These are phyloP conservation scores for Papiliotrema nemorosa DNA, from an alignment of 1,284 basidiomycete species.

Conservation along the genomic window DNA sequence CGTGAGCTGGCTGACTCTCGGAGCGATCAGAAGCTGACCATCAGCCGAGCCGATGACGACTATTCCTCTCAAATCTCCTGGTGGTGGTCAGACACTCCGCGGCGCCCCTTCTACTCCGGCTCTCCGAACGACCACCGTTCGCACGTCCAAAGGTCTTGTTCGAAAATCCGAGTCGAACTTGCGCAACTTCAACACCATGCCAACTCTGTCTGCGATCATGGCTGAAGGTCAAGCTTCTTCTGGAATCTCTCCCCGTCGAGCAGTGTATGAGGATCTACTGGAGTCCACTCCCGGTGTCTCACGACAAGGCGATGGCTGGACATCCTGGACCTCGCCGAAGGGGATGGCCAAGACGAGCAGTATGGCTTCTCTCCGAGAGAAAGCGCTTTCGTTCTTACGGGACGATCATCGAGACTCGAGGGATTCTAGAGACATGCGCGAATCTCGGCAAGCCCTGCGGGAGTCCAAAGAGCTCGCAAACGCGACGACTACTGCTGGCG, in stretches of 20 bases:
- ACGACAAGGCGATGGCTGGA: conserved; percentile 35
- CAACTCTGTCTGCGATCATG: conserved; percentile 11
- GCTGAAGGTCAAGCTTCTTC: neutral
- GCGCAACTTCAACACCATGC: conserved; percentile 35
- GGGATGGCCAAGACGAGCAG: conserved; percentile 31
- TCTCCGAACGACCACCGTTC: conserved; percentile 22
- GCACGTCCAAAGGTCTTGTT: conserved; percentile 11
- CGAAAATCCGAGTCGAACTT: conserved; percentile 41
- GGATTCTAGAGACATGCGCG: neutral
- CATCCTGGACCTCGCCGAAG: conserved; percentile 5
- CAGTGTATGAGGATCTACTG: conserved; percentile 28
- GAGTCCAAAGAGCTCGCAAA: neutral
- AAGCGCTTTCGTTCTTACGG: conserved; percentile 26
- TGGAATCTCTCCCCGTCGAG: conserved; percentile 12
- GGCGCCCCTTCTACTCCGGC: conserved; percentile 36
- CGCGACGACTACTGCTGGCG: too few relatives aligned
- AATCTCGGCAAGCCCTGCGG: neutral
- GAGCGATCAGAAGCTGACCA: neutral
- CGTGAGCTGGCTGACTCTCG: conserved; percentile 12
- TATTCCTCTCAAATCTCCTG: conserved; percentile 29
- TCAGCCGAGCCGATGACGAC: conserved; percentile 24
- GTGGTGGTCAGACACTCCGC: conserved; percentile 19
- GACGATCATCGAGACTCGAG: conserved; percentile 12
- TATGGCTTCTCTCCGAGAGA: conserved; percentile 37
- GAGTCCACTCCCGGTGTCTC: conserved; percentile 29